These are phyloP conservation scores for Coix lacrymajobi DNA, from an alignment of 176 grass and related monocot genomes.

Conservation along the genomic window DNA sequence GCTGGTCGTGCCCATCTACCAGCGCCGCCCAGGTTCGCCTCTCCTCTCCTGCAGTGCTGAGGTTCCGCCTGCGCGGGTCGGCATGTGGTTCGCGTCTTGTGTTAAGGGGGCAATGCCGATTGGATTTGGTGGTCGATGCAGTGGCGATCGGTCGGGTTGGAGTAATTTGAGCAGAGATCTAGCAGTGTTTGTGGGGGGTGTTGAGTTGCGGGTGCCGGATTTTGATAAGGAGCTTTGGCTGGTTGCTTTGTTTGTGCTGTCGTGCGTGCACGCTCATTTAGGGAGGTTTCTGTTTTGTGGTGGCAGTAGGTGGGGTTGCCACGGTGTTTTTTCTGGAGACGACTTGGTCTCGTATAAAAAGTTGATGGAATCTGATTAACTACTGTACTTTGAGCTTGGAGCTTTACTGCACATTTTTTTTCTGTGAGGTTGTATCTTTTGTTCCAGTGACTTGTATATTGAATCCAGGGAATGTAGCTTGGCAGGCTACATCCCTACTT, in stretches of 20 bases:
- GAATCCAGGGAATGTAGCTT: background rate
- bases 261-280: background rate
- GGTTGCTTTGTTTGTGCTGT: background rate
- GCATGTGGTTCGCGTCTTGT: background rate
- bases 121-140: background rate
- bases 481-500: background rate
- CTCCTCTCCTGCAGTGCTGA: background rate
- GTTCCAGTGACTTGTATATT: background rate
- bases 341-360: background rate
- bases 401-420: background rate
- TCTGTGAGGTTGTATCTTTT: background rate
- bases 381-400: background rate
- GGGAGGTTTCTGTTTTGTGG: background rate
- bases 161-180: background rate
- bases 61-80: background rate
- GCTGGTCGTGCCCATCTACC: conserved; percentile 39
- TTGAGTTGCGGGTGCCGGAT: background rate
- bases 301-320: background rate
- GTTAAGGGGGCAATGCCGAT: conserved; percentile 20
- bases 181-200: background rate
- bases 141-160: conserved; percentile 4
- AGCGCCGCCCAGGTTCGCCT: conserved; percentile 22
- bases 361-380: background rate
- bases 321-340: background rate
- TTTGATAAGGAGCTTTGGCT: background rate